Percentiles rank a stretch among this genome's conserved stretches.
Evolutionary conservation across 1,284 basidiomycete species (phyloP).

Genomic region (Fistulina hepatica): DNA sequence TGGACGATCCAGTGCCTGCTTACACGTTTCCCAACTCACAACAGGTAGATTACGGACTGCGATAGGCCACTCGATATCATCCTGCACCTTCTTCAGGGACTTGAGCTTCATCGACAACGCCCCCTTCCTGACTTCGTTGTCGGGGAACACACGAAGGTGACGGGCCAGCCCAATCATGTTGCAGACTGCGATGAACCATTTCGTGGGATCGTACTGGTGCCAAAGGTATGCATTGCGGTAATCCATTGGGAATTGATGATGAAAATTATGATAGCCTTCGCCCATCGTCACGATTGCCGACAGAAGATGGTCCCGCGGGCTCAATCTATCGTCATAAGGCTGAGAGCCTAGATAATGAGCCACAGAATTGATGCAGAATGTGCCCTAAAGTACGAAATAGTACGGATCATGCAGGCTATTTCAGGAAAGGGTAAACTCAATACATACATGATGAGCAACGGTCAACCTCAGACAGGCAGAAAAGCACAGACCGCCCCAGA

Average conservation of each 20-base stretch:
- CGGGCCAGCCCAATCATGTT: slow-evolving; percentile 58
- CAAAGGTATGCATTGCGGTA: slow-evolving; percentile 66
- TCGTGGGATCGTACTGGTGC: slow-evolving; percentile 49
- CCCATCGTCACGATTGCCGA: slow-evolving; percentile 84
- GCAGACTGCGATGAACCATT: slow-evolving; percentile 71
- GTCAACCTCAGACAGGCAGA: slow-evolving; percentile 58
- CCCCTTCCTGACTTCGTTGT: slow-evolving; percentile 79
- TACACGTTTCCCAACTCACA: slow-evolving; percentile 73
- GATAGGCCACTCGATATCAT: slow-evolving; percentile 61
- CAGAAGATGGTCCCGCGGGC: slow-evolving; percentile 75
- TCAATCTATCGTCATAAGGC: slow-evolving; percentile 78
- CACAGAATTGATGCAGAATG: slow-evolving; percentile 87
- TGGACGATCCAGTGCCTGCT: slow-evolving; percentile 19
- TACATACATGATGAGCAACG: slow-evolving; percentile 71
- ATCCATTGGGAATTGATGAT: slow-evolving; percentile 82
- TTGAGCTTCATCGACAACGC: slow-evolving; percentile 78
- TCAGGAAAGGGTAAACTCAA: slow-evolving; percentile 1
- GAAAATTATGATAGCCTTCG: slow-evolving; percentile 91
- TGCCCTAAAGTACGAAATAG: slow-evolving; percentile 41
- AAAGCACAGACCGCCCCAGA: slow-evolving; percentile 74
- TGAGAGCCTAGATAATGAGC: slow-evolving; percentile 81
- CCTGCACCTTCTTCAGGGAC: slow-evolving; percentile 52
- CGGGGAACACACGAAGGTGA: slow-evolving; percentile 74
- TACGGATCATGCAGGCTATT: slow-evolving; percentile 4
- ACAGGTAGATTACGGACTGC: slow-evolving; percentile 58